Conservation (phyloP, 2,329 filamentous ascomycete genomes). For the Nectriaceae sp. region DNA sequence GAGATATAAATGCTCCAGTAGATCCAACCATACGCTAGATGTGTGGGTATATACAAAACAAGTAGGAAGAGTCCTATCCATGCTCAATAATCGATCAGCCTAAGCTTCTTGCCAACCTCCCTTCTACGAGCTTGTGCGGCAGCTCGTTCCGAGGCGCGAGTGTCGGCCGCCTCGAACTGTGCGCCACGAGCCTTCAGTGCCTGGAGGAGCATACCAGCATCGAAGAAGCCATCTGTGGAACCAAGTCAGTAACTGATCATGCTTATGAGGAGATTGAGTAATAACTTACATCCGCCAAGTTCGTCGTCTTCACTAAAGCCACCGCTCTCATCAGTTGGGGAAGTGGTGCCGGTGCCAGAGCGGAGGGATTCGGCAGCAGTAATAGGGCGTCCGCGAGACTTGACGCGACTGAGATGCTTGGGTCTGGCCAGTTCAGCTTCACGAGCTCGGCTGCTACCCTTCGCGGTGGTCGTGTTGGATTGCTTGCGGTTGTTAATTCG, state of each 20-base stretch:
- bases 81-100: conserved; percentile 66
- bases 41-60: conserved; percentile 2
- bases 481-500: conserved; percentile 62
- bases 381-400: conserved; percentile 74
- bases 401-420: conserved; percentile 52
- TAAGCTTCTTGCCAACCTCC: conserved; percentile 74
- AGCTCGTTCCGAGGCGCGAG: conserved; percentile 59
- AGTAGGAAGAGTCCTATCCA: background rate
- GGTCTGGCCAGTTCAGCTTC: conserved; percentile 49
- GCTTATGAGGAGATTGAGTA: background rate
- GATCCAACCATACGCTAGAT: conserved; percentile 1
- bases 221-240: conserved; percentile 89
- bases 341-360: conserved; percentile 52
- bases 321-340: conserved; percentile 68
- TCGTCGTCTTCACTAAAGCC: conserved; percentile 82
- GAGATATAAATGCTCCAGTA: background rate
- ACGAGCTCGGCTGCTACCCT: conserved; percentile 52
- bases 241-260: conserved; percentile 27
- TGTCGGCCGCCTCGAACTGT: conserved; percentile 51
- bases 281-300: conserved; percentile 88
- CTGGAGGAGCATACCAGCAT: conserved; percentile 90
- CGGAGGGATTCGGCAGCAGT: conserved; percentile 53
- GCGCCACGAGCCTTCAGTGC: conserved; percentile 75
- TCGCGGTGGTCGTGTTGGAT: conserved; percentile 33
- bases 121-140: conserved; percentile 60